Base-by-base conservation (phyloP, 257 asterid genomes). In the Agastache rugosa region DNA sequence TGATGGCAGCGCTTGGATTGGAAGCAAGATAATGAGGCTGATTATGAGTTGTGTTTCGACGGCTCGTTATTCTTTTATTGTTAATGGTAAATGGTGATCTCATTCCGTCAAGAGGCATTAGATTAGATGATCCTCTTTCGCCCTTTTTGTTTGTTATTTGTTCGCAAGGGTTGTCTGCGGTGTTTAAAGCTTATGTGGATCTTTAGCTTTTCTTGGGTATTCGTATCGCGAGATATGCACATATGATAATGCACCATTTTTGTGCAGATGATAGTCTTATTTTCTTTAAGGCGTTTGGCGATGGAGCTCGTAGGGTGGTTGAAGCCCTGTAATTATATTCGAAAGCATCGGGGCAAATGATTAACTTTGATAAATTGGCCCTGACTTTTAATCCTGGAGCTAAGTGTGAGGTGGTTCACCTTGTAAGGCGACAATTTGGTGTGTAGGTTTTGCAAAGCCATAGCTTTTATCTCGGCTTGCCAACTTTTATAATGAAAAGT, bases 391-490 rank as follows among this genome's bases (percentile, higher is more conserved):
- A 42, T 11, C 48, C 48, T 0, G 15, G 15, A 2, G 48, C 48
- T 0, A 9, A 11, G 15, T 10, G 3, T 0, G 15, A 42, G 12
- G 6, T 42, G 4, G 15, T 9, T 2, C 4, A 42, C 1, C 0
- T 0, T 0, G 48, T 42, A 0, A 8, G 6, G 3, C 5, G 7
- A 1, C 1, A 2, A 0, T 42, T 42, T 1, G 48, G 16, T 0
- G 48, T 42, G 0, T 16, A 42, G 15, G 6, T 42, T 10, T 2
- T 42, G 3, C 12, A 42, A 2, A 11, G 48, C 0, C 48, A 42
- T 6, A 3, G 8, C 5, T 4, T 44, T 12, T 44, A 44, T 1
- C 50, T 44, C 4, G 50, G 50, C 3, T 7, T 44, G 1, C 50
- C 50, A 3, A 44, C 50, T 11, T 44, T 10, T 12, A 12, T 42